Evolutionary conservation across 352 stramenopile species (phyloP).

Genomic region (Pythium chondricola): DNA sequence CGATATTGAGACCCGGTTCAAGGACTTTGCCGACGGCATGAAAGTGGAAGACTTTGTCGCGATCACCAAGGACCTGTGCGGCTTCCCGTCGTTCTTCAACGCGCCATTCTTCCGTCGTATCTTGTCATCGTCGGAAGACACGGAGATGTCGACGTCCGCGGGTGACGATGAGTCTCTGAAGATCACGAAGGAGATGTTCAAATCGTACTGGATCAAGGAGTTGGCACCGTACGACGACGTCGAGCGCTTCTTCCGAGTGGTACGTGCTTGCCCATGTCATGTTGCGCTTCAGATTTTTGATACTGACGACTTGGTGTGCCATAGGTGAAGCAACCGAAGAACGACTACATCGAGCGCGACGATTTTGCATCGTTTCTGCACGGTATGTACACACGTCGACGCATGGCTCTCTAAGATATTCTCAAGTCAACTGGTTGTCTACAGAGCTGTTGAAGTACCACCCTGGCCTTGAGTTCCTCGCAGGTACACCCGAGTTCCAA

Average conservation of each 20-base stretch:
- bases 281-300: background rate
- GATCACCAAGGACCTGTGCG: slow-evolving; percentile 96
- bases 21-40: slow-evolving; percentile 76
- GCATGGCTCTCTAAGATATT: background rate
- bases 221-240: slow-evolving; percentile 94
- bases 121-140: slow-evolving; percentile 20
- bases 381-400: slow-evolving; percentile 52
- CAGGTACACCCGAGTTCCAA: slow-evolving; percentile 98
- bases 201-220: slow-evolving; percentile 92
- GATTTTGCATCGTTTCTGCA: slow-evolving; percentile 98
- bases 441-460: slow-evolving; percentile 85
- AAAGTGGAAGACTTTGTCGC: slow-evolving; percentile 87
- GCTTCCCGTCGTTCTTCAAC: slow-evolving; percentile 99
- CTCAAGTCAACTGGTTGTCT: background rate
- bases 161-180: slow-evolving; percentile 28
- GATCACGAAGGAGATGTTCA: slow-evolving; percentile 87
- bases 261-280: slow-evolving; percentile 27
- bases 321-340: slow-evolving; percentile 90
- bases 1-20: slow-evolving; percentile 76
- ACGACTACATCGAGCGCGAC: slow-evolving; percentile 89
- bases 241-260: slow-evolving; percentile 97
- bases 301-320: background rate
- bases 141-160: slow-evolving; percentile 10
- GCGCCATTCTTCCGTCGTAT: slow-evolving; percentile 94
- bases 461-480: slow-evolving; percentile 94